phyloP scores from a whole-genome alignment of 148 eudicot species.

The Polygonum aviculare region DNA sequence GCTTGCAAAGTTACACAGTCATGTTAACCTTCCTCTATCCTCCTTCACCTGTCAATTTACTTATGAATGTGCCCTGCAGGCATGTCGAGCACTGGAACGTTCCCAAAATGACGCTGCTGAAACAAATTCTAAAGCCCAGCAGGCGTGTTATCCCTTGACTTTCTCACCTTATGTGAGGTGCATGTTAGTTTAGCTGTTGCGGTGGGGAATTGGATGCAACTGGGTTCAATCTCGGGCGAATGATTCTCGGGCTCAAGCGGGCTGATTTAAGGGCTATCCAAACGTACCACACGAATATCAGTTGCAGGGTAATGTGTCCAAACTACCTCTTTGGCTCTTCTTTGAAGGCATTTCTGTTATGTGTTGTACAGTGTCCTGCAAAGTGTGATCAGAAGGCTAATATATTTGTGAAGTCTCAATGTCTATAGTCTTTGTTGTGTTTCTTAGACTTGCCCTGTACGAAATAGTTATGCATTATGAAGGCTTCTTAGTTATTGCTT shows the following conservation, averaged over 20 bases:
- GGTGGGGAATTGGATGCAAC: neutral
- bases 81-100: constrained; percentile 98
- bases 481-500: no score
- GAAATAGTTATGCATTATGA: no score
- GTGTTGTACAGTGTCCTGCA: neutral
- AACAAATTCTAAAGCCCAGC: constrained; percentile 85
- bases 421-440: neutral
- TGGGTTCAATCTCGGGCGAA: neutral
- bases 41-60: neutral
- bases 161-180: neutral
- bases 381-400: neutral
- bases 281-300: neutral
- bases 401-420: neutral
- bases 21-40: neutral
- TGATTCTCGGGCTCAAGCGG: neutral
- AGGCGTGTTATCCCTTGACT: constrained; percentile 9
- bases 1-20: neutral
- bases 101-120: constrained; percentile 82
- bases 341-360: neutral
- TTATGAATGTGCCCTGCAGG: constrained; percentile 32
- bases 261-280: neutral
- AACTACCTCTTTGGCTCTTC: neutral
- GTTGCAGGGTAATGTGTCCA: neutral
- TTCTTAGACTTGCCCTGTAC: no score
- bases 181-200: neutral